Conservation (phyloP, 2,329 filamentous ascomycete genomes). For the Chaetomium globosum region DNA sequence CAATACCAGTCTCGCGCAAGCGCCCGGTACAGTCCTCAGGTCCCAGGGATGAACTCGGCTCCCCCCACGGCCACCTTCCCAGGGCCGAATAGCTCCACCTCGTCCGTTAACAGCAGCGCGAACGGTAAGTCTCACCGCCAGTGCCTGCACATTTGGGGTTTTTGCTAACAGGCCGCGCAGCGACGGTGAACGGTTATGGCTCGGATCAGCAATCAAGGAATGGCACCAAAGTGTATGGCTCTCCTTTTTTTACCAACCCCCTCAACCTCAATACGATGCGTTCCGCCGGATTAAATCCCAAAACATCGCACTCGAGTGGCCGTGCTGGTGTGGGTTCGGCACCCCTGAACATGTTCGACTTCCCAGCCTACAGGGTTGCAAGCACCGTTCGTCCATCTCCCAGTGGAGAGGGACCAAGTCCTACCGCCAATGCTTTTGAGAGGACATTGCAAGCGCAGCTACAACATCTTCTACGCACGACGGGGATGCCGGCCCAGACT, state of each 20-base stretch:
- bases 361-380: slow-evolving; percentile 25
- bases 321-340: slow-evolving; percentile 19
- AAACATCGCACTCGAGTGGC: slow-evolving; percentile 25
- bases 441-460: slow-evolving; percentile 30
- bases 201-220: slow-evolving; percentile 36
- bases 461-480: slow-evolving; percentile 30
- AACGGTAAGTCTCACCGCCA: slow-evolving; percentile 25
- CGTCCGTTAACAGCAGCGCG: slow-evolving; percentile 28
- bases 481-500: slow-evolving; percentile 8
- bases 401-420: slow-evolving; percentile 35
- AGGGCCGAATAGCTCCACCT: slow-evolving; percentile 20
- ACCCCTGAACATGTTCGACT: neutral
- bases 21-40: slow-evolving; percentile 31
- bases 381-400: slow-evolving; percentile 31
- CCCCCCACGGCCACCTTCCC: slow-evolving; percentile 30
- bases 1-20: slow-evolving; percentile 31
- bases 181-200: slow-evolving; percentile 31
- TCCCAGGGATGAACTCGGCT: slow-evolving; percentile 30
- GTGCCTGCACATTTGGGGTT: neutral
- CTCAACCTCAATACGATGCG: slow-evolving; percentile 21
- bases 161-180: slow-evolving; percentile 25
- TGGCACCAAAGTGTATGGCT: slow-evolving; percentile 54
- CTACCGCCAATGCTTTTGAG: slow-evolving; percentile 20
- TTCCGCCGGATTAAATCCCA: slow-evolving; percentile 13
- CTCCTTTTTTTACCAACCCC: slow-evolving; percentile 29